Evolutionary conservation across 192 early-diverging fungal species (phyloP).

Genomic region (Coemansia sp.): DNA sequence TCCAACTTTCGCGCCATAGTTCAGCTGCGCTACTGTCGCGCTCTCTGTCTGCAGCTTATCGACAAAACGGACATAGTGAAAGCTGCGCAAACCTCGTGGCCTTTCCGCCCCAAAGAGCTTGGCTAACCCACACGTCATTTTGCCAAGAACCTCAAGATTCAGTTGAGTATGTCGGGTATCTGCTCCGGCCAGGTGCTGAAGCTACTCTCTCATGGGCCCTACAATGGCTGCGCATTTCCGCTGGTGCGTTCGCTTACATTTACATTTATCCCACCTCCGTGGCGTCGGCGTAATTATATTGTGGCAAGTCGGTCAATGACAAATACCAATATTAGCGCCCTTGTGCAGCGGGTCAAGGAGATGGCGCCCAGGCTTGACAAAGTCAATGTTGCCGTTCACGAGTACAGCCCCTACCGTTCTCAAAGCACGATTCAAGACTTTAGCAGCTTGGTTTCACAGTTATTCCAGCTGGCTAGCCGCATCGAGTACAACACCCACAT

Average conservation of each 20-base stretch:
- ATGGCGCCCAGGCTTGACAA: neutral
- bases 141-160: neutral
- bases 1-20: neutral
- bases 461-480: neutral
- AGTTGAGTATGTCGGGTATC: neutral
- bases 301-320: neutral
- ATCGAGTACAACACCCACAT: neutral
- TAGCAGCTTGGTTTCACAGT: neutral
- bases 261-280: neutral
- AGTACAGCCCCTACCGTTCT: neutral
- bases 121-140: neutral
- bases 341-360: neutral
- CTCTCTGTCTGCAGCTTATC: neutral
- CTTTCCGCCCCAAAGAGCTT: neutral
- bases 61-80: neutral
- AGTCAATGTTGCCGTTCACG: neutral
- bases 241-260: neutral
- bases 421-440: neutral
- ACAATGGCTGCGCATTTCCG: neutral
- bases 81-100: neutral
- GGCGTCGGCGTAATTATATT: neutral
- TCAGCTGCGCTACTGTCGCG: neutral
- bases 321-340: neutral
- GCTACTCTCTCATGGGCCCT: neutral
- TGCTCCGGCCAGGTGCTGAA: neutral